Evolutionary conservation across 768 basidiomycete species (phyloP), one percentile per base, ranked within the genome.

Genomic region (Chalciporus chontae): DNA sequence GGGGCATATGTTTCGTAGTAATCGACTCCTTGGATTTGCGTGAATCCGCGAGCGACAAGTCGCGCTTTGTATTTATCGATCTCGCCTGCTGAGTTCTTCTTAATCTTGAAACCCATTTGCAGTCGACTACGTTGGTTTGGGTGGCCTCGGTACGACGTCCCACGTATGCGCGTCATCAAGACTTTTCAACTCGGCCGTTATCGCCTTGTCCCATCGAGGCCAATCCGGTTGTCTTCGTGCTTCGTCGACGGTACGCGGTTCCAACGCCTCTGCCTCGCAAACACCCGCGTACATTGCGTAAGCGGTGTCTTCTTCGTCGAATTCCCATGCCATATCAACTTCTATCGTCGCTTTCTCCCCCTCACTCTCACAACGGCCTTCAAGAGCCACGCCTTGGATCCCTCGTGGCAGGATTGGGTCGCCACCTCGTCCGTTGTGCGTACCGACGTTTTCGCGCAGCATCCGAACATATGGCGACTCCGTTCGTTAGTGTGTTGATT

Each of bases 91-190:
- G 61, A 53, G 45, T 77, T 70, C 32, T 59, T 48, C 58, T 81
- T 80, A 15, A 66, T 53, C 26, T 57, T 59, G 54, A 69, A 79
- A 77, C 72, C 72, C 72, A 77, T n/a, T 68, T 64, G 9, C 55
- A 58, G 2, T 63, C 55, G 2, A 55, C 6, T 8, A 55, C 9
- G 19, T 52, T 47, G 2, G 46, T 47, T 47, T 47, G 8, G 15
- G 38, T 14, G 11, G 36, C 13, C 18, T 1, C 1, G 29, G 13
- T 40, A 47, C 14, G 5, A 47, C 19, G 3, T 47, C 38, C 26
- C 46, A 47, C 15, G 36, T 45, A 17, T 34, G 40, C 3, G 50
- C 19, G 0, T 21, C 15, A 2, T 37, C 23, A 6, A 51, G 45
- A 2, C 24, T 13, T 7, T 17, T 40, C 5, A 51, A 4, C n/a